These are phyloP conservation scores for Madurella mycetomatis DNA, from an alignment of 2,329 filamentous ascomycete species.

Conservation along the genomic window DNA sequence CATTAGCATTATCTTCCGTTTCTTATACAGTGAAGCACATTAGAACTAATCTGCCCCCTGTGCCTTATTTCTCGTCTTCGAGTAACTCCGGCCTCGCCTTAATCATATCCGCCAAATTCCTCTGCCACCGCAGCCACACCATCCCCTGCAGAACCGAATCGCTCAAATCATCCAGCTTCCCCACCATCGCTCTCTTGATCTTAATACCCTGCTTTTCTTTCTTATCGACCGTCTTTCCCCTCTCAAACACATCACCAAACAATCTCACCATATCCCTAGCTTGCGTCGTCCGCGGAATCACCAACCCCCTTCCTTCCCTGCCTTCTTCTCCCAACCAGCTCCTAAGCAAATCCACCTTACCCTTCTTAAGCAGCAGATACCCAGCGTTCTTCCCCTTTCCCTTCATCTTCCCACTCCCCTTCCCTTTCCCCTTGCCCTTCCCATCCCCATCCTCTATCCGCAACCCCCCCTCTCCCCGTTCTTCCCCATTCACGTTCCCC, in stretches of 20 bases:
- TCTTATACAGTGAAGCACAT: neutral
- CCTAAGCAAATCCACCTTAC: conserved; percentile 60
- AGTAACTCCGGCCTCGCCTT: conserved; percentile 15
- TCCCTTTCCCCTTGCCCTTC: conserved; percentile 22
- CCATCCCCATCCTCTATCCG: neutral
- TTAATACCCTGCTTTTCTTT: conserved; percentile 12
- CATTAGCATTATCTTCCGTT: neutral
- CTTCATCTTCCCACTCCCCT: conserved; percentile 27
- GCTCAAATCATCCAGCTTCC: conserved; percentile 77
- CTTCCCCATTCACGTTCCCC: neutral
- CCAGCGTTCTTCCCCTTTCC: neutral
- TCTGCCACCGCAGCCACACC: conserved; percentile 72
- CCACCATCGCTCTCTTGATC: conserved; percentile 27
- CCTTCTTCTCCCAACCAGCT: conserved; percentile 41
- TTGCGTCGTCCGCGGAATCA: conserved; percentile 30
- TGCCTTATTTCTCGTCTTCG: neutral
- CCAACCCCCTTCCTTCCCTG: conserved; percentile 10
- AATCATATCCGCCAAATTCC: conserved; percentile 38
- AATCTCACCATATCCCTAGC: conserved; percentile 33
- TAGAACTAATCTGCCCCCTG: neutral
- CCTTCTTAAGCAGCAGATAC: conserved; percentile 42
- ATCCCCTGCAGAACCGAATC: conserved; percentile 75
- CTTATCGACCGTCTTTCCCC: neutral
- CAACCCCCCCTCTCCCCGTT: neutral
- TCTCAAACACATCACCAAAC: conserved; percentile 33